These are phyloP conservation scores for Kodamaea neixiangensis DNA, from an alignment of 805 yeast genomes.

Conservation along the genomic window DNA sequence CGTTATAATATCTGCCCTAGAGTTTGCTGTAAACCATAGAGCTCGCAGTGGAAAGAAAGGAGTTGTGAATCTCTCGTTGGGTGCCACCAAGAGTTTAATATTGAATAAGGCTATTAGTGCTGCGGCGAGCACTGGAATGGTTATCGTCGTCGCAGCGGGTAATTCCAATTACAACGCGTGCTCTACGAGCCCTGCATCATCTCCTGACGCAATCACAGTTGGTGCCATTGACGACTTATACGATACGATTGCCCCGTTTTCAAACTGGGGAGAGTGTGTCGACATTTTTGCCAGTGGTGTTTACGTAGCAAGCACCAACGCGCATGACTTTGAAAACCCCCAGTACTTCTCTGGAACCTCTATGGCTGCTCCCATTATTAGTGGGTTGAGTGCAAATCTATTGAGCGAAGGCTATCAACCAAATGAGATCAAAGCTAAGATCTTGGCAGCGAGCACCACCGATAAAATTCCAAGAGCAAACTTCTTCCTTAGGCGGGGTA, in stretches of 20 bases:
- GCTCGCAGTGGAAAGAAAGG: constrained; percentile 37
- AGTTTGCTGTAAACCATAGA: constrained; percentile 66
- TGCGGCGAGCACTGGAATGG: constrained; percentile 70
- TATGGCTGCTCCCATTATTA: constrained; percentile 76
- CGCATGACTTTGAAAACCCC: constrained; percentile 24
- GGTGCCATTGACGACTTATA: constrained; percentile 83
- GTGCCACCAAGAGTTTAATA: constrained; percentile 66
- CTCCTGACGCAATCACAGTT: constrained; percentile 69
- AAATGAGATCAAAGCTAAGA: constrained; percentile 38
- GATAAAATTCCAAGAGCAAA: constrained; percentile 50
- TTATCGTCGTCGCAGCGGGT: constrained; percentile 85
- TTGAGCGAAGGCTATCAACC: constrained; percentile 52
- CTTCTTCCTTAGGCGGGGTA: constrained; percentile 47
- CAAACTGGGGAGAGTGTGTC: constrained; percentile 95
- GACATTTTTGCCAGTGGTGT: constrained; percentile 85
- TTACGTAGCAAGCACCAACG: constrained; percentile 57
- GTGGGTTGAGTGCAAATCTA: constrained; percentile 62
- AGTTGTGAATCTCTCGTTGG: constrained; percentile 80
- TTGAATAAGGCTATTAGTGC: constrained; percentile 77
- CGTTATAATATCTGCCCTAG: constrained; percentile 64
- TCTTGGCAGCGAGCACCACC: constrained; percentile 49
- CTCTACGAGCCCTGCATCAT: constrained; percentile 81
- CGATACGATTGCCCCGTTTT: constrained; percentile 71
- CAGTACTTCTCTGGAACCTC: constrained; percentile 68
- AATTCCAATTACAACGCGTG: constrained; percentile 81